Conservation (phyloP, 352 stramenopile genomes). For the Saprolegnia parasitica region DNA sequence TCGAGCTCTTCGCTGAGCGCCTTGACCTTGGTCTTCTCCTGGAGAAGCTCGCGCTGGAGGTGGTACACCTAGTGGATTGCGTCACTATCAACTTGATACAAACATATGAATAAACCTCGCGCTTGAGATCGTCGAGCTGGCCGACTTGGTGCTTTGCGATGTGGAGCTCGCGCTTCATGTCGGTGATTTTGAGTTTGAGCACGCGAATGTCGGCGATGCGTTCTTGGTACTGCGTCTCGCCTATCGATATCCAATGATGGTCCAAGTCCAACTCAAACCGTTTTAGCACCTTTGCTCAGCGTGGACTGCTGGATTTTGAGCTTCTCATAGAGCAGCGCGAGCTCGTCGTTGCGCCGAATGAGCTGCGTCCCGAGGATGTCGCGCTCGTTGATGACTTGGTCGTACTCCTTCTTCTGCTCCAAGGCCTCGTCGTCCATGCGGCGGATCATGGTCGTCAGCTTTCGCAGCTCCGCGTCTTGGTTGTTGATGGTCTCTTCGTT, state of each 20-base stretch:
- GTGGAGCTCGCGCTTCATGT: slow-evolving; percentile 89
- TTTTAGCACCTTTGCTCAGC: slow-evolving; percentile 56
- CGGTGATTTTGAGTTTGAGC: slow-evolving; percentile 93
- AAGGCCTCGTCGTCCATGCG: slow-evolving; percentile 92
- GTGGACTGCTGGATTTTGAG: slow-evolving; percentile 96
- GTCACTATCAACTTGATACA: background rate
- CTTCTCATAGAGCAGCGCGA: slow-evolving; percentile 97
- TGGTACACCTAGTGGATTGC: slow-evolving; percentile 45
- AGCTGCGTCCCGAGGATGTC: slow-evolving; percentile 96
- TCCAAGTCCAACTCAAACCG: background rate
- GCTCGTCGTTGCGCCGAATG: slow-evolving; percentile 94
- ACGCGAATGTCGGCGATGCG: slow-evolving; percentile 92
- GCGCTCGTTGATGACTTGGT: slow-evolving; percentile 94
- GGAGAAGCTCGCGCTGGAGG: slow-evolving; percentile 87
- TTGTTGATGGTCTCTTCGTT: slow-evolving; percentile 93
- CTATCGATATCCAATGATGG: slow-evolving; percentile 30
- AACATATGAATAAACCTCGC: slow-evolving; percentile 39
- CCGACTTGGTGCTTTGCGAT: slow-evolving; percentile 87
- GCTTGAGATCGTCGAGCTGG: slow-evolving; percentile 83
- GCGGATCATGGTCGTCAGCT: slow-evolving; percentile 88
- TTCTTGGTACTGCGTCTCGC: slow-evolving; percentile 91
- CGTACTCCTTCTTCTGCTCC: slow-evolving; percentile 94
- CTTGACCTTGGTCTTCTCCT: slow-evolving; percentile 96
- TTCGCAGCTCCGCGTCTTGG: slow-evolving; percentile 92
- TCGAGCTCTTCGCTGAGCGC: slow-evolving; percentile 94